phyloP scores from a whole-genome alignment of 2,329 filamentous ascomycete species.

The Aspergillus pseudoglaucus region DNA sequence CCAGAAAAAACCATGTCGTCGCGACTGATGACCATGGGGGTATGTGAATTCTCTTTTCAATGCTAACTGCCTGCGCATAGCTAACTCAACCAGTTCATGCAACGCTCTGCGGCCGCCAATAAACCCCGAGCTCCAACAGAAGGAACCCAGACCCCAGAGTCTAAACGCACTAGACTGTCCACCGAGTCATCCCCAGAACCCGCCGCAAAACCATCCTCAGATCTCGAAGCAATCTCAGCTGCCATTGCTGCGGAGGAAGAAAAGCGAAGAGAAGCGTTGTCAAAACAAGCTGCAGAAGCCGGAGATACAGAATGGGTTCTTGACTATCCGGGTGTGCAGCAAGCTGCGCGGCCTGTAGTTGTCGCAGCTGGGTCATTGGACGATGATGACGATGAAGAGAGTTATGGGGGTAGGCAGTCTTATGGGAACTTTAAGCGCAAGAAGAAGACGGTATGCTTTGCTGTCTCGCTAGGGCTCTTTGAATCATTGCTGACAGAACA shows the following conservation, averaged over 20 bases:
- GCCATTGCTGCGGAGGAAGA: constrained; percentile 37
- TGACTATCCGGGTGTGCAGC: constrained; percentile 21
- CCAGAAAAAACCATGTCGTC: constrained; percentile 72
- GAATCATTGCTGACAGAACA: neutral
- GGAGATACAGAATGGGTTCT: constrained; percentile 42
- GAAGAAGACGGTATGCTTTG: constrained; percentile 17
- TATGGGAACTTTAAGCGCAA: constrained; percentile 37
- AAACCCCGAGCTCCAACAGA: constrained; percentile 43
- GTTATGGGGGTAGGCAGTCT: constrained; percentile 27
- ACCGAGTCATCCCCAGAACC: constrained; percentile 15
- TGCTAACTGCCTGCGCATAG: neutral
- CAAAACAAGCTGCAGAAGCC: constrained; percentile 36
- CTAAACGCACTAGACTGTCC: constrained; percentile 33
- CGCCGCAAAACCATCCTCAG: constrained; percentile 21
- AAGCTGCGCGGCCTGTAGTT: constrained; percentile 19
- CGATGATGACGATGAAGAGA: constrained; percentile 22
- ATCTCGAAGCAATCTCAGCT: constrained; percentile 34
- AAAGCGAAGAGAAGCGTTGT: constrained; percentile 34
- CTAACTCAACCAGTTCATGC: constrained; percentile 64
- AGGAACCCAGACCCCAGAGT: constrained; percentile 26
- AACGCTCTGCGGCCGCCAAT: constrained; percentile 65
- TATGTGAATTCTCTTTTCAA: constrained; percentile 15
- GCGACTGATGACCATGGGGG: constrained; percentile 84
- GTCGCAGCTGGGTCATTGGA: constrained; percentile 29
- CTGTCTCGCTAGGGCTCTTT: no score